phyloP scores from a whole-genome alignment of 768 basidiomycete species.

The Panus rudis region DNA sequence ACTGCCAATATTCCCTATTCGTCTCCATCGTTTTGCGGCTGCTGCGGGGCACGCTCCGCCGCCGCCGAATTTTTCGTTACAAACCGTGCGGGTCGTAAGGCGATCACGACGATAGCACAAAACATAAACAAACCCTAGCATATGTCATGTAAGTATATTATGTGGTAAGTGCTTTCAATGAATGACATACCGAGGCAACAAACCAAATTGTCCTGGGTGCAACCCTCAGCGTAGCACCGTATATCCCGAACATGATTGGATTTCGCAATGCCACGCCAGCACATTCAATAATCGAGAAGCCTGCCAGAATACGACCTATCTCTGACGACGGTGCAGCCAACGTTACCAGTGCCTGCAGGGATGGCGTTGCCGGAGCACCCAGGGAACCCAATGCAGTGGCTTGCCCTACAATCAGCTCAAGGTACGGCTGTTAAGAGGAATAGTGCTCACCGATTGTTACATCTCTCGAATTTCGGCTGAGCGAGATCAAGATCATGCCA shows the following conservation, averaged over 20 bases:
- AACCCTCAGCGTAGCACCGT: slow-evolving; percentile 1
- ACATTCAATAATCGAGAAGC: slow-evolving; percentile 1
- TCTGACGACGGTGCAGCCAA: slow-evolving; percentile 1
- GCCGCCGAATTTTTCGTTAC: no score
- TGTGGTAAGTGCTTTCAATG: no score
- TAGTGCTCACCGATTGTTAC: neutral
- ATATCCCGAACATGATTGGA: neutral
- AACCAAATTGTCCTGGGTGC: slow-evolving; percentile 2
- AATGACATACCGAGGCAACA: neutral
- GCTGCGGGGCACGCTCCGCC: no score
- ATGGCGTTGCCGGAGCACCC: slow-evolving; percentile 3
- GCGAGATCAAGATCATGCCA: slow-evolving; percentile 3
- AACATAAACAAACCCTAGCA: no score
- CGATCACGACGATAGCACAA: no score
- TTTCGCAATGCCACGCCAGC: neutral
- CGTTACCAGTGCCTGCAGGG: slow-evolving; percentile 4
- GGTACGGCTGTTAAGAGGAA: neutral
- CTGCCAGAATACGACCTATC: slow-evolving; percentile 4
- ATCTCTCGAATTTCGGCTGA: slow-evolving; percentile 3
- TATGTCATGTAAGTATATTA: no score
- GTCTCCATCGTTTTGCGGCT: no score
- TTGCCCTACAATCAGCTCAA: neutral
- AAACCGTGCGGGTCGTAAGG: no score
- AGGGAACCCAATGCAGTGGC: slow-evolving; percentile 1
- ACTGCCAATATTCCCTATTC: no score